These are phyloP conservation scores for Geosmithia flava DNA, from an alignment of 2,329 filamentous ascomycete species.

Conservation along the genomic window DNA sequence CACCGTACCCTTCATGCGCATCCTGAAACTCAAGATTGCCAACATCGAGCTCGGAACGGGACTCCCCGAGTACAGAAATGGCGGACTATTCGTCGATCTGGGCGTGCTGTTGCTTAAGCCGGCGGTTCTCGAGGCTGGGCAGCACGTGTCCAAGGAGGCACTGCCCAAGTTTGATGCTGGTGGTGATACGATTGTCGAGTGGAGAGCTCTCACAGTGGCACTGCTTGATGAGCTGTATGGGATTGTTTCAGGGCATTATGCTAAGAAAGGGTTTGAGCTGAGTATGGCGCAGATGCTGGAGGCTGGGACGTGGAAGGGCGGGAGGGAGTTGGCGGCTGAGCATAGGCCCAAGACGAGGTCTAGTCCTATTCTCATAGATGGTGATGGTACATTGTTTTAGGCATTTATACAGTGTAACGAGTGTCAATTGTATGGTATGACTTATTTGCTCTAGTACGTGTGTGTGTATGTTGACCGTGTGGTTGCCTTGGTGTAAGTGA, in stretches of 20 bases:
- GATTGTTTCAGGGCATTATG: slow-evolving; percentile 24
- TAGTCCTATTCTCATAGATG: slow-evolving; percentile 70
- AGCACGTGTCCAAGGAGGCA: slow-evolving; percentile 24
- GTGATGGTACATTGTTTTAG: slow-evolving; percentile 51
- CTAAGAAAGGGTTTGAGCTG: slow-evolving; percentile 20
- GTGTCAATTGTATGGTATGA: no score
- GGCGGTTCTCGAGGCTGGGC: slow-evolving; percentile 26
- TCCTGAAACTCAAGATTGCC: slow-evolving; percentile 37
- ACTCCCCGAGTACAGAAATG: slow-evolving; percentile 61
- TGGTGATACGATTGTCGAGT: slow-evolving; percentile 48
- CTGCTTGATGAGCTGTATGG: slow-evolving; percentile 37
- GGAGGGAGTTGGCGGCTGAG: slow-evolving; percentile 69
- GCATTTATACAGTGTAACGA: no score
- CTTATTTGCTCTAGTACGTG: no score
- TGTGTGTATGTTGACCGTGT: no score
- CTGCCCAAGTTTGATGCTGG: slow-evolving; percentile 38
- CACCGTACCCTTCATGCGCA: slow-evolving; percentile 48
- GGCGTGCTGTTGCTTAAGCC: slow-evolving; percentile 38
- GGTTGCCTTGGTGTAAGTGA: no score
- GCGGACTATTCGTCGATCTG: slow-evolving; percentile 53
- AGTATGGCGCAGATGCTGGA: slow-evolving; percentile 38
- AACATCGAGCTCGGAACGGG: slow-evolving; percentile 49
- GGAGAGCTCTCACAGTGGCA: slow-evolving; percentile 45
- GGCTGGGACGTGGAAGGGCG: slow-evolving; percentile 49
- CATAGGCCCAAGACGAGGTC: slow-evolving; percentile 69